Evolutionary conservation across 1,284 basidiomycete species (phyloP).

Genomic region (Cryptococcus hybrid): DNA sequence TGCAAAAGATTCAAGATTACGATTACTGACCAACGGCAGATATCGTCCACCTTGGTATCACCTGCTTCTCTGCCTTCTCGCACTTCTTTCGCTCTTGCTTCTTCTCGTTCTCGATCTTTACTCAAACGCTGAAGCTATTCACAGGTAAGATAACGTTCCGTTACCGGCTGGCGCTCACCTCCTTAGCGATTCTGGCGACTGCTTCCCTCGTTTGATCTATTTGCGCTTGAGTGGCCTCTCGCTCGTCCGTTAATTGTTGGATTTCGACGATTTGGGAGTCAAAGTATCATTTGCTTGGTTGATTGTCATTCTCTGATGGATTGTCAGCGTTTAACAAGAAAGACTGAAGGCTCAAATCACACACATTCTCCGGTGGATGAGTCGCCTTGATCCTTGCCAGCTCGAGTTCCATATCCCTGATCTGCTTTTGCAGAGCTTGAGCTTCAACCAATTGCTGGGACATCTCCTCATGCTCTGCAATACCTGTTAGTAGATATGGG

Average conservation of each 20-base stretch:
- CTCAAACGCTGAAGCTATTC: constrained; percentile 60
- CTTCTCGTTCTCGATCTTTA: constrained; percentile 64
- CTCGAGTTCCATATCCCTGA: constrained; percentile 73
- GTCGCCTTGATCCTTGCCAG: constrained; percentile 72
- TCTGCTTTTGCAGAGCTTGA: constrained; percentile 63
- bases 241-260: constrained; percentile 64
- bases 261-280: constrained; percentile 67
- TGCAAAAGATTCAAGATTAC: too few relatives aligned
- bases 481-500: background rate
- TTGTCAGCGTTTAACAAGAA: constrained; percentile 1
- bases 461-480: constrained; percentile 31
- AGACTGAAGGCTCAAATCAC: constrained; percentile 2
- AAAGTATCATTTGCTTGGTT: constrained; percentile 67
- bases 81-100: constrained; percentile 61
- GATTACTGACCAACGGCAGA: constrained; percentile 42
- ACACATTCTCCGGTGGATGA: constrained; percentile 59
- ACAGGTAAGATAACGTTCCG: background rate
- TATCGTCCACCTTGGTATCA: constrained; percentile 52
- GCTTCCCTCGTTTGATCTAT: constrained; percentile 60
- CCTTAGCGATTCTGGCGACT: constrained; percentile 59
- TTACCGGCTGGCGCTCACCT: constrained; percentile 37
- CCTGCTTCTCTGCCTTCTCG: constrained; percentile 54
- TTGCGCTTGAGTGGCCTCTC: constrained; percentile 51
- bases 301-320: constrained; percentile 64
- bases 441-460: constrained; percentile 57